Evolutionary conservation across 164 flowering plant genomes (phyloP).

Genomic region (Macadamia integrifolia): DNA sequence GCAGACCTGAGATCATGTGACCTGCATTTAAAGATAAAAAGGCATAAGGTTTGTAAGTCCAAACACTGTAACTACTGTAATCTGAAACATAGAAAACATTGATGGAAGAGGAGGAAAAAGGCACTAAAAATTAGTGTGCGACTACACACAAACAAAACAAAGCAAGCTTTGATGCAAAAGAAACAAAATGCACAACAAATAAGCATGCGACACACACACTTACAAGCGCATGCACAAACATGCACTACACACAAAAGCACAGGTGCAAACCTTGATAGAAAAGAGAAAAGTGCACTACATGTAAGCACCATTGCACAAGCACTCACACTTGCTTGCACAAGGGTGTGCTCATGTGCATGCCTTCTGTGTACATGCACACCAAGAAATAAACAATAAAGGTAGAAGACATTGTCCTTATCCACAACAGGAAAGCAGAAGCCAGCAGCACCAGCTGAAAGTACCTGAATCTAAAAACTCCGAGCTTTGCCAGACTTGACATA

Average conservation of each 20-base stretch:
- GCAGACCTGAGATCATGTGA: constrained; percentile 3
- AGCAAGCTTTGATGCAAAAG: background rate
- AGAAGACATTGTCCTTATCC: too few species aligned
- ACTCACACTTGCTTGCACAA: too few species aligned
- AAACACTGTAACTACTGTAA: background rate
- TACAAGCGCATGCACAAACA: background rate
- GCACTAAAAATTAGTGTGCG: too few species aligned
- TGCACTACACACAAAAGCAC: too few species aligned
- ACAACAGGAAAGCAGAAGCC: too few species aligned
- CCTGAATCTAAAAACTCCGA: too few species aligned
- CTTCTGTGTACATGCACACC: background rate
- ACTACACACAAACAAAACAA: background rate
- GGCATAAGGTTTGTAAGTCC: background rate
- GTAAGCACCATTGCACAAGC: too few species aligned
- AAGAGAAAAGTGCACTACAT: background rate
- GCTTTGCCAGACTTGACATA: too few species aligned
- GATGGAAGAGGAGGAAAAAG: too few species aligned
- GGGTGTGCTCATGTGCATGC: background rate
- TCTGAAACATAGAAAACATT: too few species aligned
- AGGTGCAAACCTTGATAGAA: background rate
- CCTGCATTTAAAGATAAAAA: background rate
- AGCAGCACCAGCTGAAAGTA: too few species aligned
- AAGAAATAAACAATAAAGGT: background rate
- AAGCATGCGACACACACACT: too few species aligned
- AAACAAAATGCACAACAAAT: background rate